Base-by-base conservation (phyloP, 805 yeast genomes). In the Teunomyces atbi region DNA sequence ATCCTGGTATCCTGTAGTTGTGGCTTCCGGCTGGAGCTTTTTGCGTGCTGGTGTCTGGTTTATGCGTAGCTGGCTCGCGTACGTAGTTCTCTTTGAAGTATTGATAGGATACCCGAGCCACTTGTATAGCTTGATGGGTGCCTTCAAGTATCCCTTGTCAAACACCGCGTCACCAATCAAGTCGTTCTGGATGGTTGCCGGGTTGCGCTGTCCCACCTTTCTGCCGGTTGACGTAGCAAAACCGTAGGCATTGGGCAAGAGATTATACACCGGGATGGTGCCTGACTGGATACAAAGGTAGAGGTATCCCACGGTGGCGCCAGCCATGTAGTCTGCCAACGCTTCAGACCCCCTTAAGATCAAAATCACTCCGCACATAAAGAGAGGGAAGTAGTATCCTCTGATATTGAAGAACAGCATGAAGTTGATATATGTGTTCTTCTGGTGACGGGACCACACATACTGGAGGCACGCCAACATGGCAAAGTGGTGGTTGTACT, bases 271-370 rank as follows among this genome's bases (percentile, higher is more conserved):
- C 2, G 77, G 76, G 20, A 66, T 32, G 2, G 87, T 77, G 34
- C 71, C 65, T 0, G 87, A 81, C 55, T 82, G 86, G 37, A 82
- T 59, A 57, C 89, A 84, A 50, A 76, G 78, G 64, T 81, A 83
- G 4, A 81, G 48, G 57, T 84, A 84, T 0, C 81, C 86, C 3
- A 80, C 79, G 15, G 65, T 53, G 48, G 79, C 71, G 2, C 89
- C 89, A 34, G 77, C 59, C 4, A 76, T 49, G 0, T 78, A 66
- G 47, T 75, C 69, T 3, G 66, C 54, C 44, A 74, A 69, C 15
- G 71, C 59, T 2, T 64, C 57, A 34, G 64, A 66, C 3, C 82
- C 82, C 34, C 68, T 72, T 3, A 74, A 59, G 19, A 82, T 61
- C 37, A 64, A 50, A 41, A 64, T 63, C 44, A 65, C 45, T 5